These are phyloP conservation scores for Oenanthe sinensis DNA, from an alignment of 129 eudicot species.

Conservation along the genomic window DNA sequence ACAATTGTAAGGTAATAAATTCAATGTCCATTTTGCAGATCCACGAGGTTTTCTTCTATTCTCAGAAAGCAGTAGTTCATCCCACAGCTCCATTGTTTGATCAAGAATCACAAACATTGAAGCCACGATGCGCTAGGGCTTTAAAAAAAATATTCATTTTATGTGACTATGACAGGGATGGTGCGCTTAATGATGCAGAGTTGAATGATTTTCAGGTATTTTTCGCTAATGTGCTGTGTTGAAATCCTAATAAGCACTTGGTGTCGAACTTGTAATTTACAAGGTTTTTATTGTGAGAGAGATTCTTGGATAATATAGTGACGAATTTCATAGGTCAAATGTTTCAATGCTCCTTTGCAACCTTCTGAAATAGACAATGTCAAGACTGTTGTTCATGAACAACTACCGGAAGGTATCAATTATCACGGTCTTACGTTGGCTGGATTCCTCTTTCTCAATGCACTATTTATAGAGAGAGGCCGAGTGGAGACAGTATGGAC, in stretches of 20 bases:
- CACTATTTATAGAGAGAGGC: slow-evolving; percentile 87
- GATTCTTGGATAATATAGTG: slow-evolving; percentile 9
- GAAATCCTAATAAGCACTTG: neutral
- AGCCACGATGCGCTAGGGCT: slow-evolving; percentile 89
- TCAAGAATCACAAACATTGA: slow-evolving; percentile 77
- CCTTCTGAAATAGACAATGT: slow-evolving; percentile 88
- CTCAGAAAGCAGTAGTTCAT: slow-evolving; percentile 93
- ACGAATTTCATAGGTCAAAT: slow-evolving; percentile 61
- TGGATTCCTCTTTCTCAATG: slow-evolving; percentile 90
- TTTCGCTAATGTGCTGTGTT: slow-evolving; percentile 3
- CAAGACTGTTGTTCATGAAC: slow-evolving; percentile 91
- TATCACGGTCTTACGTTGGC: slow-evolving; percentile 82
- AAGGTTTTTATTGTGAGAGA: neutral
- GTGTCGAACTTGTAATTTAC: neutral
- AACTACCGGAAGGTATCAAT: slow-evolving; percentile 78
- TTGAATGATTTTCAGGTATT: slow-evolving; percentile 92
- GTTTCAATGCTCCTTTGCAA: slow-evolving; percentile 95
- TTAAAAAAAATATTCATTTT: slow-evolving; percentile 86
- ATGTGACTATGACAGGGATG: slow-evolving; percentile 91
- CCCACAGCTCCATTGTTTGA: slow-evolving; percentile 91
- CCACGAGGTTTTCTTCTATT: slow-evolving; percentile 80
- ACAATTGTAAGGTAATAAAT: neutral
- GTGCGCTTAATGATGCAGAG: slow-evolving; percentile 89
- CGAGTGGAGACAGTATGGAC: slow-evolving; percentile 96
- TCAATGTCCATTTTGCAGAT: slow-evolving; percentile 30